phyloP scores from a whole-genome alignment of 225 moss, liverwort and hornwort genomes.

The Takakia lepidozioides region DNA sequence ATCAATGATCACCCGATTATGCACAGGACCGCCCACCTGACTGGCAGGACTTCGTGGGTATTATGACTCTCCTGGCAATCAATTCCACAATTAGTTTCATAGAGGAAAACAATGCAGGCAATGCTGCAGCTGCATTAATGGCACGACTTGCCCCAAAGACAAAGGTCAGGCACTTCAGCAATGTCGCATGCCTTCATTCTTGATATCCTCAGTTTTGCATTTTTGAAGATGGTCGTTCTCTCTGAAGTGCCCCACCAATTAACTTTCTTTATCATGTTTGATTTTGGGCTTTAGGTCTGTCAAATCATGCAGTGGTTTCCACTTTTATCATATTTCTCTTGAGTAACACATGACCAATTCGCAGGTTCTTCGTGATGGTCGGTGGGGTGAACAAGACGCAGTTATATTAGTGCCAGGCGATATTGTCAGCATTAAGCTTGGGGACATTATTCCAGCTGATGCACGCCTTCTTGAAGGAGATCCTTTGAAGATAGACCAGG shows the following conservation, averaged over 20 bases:
- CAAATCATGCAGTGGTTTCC: too few species aligned
- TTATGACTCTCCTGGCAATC: constrained; percentile 40
- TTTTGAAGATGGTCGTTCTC: too few species aligned
- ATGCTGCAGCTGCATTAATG: constrained; percentile 53
- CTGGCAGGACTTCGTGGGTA: constrained; percentile 62
- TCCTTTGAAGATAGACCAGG: constrained; percentile 58
- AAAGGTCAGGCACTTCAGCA: constrained; percentile 17
- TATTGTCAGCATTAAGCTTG: constrained; percentile 57
- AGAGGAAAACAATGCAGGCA: constrained; percentile 52
- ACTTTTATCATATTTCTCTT: background rate
- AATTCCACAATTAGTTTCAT: constrained; percentile 57
- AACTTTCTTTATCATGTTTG: background rate
- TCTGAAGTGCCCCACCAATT: too few species aligned
- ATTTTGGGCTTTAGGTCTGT: background rate
- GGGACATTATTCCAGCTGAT: constrained; percentile 59
- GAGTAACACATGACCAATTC: background rate
- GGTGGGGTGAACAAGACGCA: constrained; percentile 45
- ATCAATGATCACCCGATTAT: background rate
- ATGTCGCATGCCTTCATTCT: too few species aligned
- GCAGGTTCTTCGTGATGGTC: constrained; percentile 44
- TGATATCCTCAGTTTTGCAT: too few species aligned
- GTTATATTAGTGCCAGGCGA: constrained; percentile 51
- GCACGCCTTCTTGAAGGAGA: constrained; percentile 55
- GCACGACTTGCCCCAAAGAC: constrained; percentile 58
- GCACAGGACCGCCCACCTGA: constrained; percentile 43